A percentile compares a stretch with the other conserved stretches of the same genome.
phyloP scores from a whole-genome alignment of 208 protist species.

The Balamuthia mandrillaris region DNA sequence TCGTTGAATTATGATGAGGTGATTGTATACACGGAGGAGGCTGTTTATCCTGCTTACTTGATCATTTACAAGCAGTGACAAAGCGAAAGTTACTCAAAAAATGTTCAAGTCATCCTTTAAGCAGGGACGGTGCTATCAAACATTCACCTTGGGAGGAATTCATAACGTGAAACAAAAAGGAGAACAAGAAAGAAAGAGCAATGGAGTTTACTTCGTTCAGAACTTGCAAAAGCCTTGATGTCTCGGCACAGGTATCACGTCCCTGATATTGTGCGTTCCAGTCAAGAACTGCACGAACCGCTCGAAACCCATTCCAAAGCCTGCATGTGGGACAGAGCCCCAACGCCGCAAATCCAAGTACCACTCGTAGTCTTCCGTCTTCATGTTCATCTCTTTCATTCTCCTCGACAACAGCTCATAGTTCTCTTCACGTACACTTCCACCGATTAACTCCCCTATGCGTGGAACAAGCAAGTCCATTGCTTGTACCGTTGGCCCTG shows the following conservation, averaged over 20 bases:
- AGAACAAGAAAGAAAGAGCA: no score
- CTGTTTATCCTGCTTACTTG: neutral
- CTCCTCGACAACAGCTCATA: neutral
- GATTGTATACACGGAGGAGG: neutral
- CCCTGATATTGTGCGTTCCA: constrained; percentile 61
- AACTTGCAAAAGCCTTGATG: constrained; percentile 39
- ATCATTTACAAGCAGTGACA: constrained; percentile 10
- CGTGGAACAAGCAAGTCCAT: constrained; percentile 71
- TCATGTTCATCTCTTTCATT: constrained; percentile 26
- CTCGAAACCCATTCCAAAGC: constrained; percentile 75
- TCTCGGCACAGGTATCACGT: constrained; percentile 61
- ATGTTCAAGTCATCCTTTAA: no score
- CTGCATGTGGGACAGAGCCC: constrained; percentile 71
- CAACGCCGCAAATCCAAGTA: constrained; percentile 74
- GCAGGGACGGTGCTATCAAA: no score
- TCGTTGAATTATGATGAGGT: neutral
- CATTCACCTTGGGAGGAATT: no score
- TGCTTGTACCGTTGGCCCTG: constrained; percentile 9
- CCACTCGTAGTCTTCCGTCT: constrained; percentile 37
- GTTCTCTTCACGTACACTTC: constrained; percentile 60
- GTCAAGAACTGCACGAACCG: constrained; percentile 57
- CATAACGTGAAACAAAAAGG: no score
- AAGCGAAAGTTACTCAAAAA: no score
- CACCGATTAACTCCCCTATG: constrained; percentile 77
- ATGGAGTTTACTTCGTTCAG: no score